A percentile compares a stretch with the other conserved stretches of the same genome.
Conservation (phyloP, 345 rosid genomes). For the Rhodamnia rubescens region DNA sequence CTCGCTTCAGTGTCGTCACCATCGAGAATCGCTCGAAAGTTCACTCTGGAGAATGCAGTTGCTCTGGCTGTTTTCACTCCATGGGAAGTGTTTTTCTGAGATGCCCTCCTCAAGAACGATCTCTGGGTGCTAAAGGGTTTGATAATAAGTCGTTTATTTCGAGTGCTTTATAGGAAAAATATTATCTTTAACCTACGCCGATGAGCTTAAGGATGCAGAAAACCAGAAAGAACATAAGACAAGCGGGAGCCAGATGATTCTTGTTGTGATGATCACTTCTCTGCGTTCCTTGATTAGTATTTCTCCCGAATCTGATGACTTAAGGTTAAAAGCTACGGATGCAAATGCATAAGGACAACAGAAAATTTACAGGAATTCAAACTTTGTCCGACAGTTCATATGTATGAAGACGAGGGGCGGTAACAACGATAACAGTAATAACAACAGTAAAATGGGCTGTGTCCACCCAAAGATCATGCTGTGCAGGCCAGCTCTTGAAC, state of each 20-base stretch:
- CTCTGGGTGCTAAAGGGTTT: background rate
- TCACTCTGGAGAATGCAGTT: background rate
- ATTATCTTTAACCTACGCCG: background rate
- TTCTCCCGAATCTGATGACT: background rate
- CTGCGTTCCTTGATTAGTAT: background rate
- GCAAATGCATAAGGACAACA: background rate
- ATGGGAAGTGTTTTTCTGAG: background rate
- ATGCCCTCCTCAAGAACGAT: background rate
- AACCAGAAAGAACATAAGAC: background rate
- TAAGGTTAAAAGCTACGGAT: background rate
- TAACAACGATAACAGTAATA: background rate
- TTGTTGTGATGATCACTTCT: background rate
- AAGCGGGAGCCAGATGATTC: background rate
- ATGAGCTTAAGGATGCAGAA: background rate
- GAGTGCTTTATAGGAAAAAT: background rate
- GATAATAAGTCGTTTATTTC: background rate
- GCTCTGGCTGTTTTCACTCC: background rate
- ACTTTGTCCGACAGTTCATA: background rate
- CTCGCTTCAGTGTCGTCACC: background rate
- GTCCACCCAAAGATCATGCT: background rate
- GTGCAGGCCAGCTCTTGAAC: background rate
- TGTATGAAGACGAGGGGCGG: background rate
- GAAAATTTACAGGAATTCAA: background rate
- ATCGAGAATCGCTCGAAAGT: background rate
- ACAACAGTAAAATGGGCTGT: background rate